Percentiles rank a stretch among this genome's conserved stretches.
Conservation (phyloP, 1,284 basidiomycete genomes). For the Boletus sp. region DNA sequence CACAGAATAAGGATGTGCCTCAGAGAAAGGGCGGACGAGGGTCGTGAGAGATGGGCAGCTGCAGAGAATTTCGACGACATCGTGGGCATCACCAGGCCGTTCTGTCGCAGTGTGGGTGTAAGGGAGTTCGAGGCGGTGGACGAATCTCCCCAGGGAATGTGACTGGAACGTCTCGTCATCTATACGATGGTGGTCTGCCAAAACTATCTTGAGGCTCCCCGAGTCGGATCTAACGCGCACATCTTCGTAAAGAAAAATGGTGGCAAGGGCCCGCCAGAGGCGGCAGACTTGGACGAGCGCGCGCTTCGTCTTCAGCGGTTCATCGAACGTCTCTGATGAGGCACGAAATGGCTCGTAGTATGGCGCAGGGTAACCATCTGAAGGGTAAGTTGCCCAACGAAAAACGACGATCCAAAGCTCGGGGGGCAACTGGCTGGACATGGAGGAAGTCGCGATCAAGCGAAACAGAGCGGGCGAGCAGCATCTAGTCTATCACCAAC, state of each 20-base stretch:
- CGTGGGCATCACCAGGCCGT: conserved; percentile 26
- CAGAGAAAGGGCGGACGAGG: conserved; percentile 47
- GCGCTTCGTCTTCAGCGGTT: conserved; percentile 31
- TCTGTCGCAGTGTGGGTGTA: conserved; percentile 49
- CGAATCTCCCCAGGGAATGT: conserved; percentile 34
- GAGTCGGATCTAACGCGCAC: conserved; percentile 39
- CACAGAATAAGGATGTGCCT: conserved; percentile 28
- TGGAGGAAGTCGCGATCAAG: not conserved
- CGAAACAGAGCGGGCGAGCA: not conserved
- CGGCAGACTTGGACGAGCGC: conserved; percentile 53
- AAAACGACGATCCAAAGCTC: conserved; percentile 54
- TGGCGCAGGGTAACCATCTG: conserved; percentile 26
- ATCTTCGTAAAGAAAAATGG: conserved; percentile 50
- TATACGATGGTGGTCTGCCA: conserved; percentile 24
- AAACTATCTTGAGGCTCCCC: conserved; percentile 31
- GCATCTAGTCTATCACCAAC: not conserved
- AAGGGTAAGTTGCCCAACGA: conserved; percentile 38
- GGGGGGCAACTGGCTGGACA: conserved; percentile 36
- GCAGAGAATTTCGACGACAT: conserved; percentile 43
- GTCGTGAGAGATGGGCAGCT: conserved; percentile 50
- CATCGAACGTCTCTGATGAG: conserved; percentile 25
- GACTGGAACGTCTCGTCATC: conserved; percentile 20
- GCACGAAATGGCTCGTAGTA: conserved; percentile 43
- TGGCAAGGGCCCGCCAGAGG: conserved; percentile 47
- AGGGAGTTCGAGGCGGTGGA: conserved; percentile 55